Base-by-base conservation (phyloP, 257 asterid genomes). In the Penstemon eatonii region DNA sequence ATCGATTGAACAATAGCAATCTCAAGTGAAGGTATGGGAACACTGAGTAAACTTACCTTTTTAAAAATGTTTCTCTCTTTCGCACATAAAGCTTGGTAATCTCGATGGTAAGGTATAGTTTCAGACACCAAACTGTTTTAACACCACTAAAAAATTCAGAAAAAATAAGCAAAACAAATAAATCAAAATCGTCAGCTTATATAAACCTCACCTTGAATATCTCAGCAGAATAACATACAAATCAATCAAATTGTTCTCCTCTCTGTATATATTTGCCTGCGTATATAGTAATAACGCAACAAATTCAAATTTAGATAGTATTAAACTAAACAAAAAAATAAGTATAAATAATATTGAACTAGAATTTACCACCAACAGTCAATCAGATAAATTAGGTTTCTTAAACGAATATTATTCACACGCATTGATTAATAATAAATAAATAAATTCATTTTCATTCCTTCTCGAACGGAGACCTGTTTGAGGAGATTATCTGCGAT, bases 401-500 rank as follows among this genome's bases (percentile, higher is more conserved):
- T 33, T 0, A 55, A 15, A 15, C 18, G 18, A 15, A 59, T 57
- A 47, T 43, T 50, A 52, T 49, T 53, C 49, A 53, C 44, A n/a
- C 6, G 62, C 47, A 70, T 61, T 68, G 49, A 25, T 42, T 8
- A 38, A 57, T 38, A 42, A 25, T 25, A 25, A 25, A 25, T 25
- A 25, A 25, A 25, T 3, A 11, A 15, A 39, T 25, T 9, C 18
- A 60, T 68, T 11, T 58, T 8, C 65, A 52, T 44, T 7, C 55
- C 4, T 46, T 63, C n/a, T 69, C 46, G 59, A 43, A 15, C 52
- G 10, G 54, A 6, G 11, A 91, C 98, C 97, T 92, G 98, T 65
- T 81, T 87, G 79, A 92, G 98, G 76, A 90, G 95, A 77, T 80
- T 86, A 75, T 90, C 87, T 3, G 98, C 97, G 74, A 92, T 88